Conservation (phyloP, 345 rosid species). For the Microcos paniculata region DNA sequence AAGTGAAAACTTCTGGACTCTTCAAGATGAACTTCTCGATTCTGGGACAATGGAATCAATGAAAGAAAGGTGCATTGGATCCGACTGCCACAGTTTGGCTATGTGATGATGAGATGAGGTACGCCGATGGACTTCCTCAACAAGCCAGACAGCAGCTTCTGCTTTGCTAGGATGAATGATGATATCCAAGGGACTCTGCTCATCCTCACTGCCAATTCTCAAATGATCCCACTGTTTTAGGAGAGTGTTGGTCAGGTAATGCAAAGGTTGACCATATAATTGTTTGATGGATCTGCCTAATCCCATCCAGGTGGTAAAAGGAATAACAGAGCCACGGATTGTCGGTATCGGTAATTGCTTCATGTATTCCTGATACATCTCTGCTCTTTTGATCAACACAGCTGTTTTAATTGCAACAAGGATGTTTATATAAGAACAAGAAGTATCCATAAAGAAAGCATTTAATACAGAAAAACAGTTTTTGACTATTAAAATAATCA, state of each 20-base stretch:
- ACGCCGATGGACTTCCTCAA: constrained; percentile 72
- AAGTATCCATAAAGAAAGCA: not conserved
- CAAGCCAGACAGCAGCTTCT: constrained; percentile 82
- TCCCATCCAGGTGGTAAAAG: constrained; percentile 74
- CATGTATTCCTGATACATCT: constrained; percentile 88
- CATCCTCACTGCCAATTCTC: constrained; percentile 53
- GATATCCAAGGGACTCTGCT: constrained; percentile 50
- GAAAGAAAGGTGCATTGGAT: constrained; percentile 54
- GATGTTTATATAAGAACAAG: not conserved
- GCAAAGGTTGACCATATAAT: constrained; percentile 80
- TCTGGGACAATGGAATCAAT: constrained; percentile 61
- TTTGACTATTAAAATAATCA: not conserved
- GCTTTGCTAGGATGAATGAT: constrained; percentile 81
- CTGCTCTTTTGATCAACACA: constrained; percentile 48
- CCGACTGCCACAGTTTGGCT: constrained; percentile 63
- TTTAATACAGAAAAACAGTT: not conserved
- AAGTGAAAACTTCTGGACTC: not conserved
- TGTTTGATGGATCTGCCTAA: constrained; percentile 70
- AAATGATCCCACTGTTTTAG: constrained; percentile 72
- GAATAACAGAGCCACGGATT: constrained; percentile 69
- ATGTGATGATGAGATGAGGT: constrained; percentile 62
- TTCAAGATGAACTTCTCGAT: constrained; percentile 12
- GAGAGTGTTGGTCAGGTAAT: constrained; percentile 72
- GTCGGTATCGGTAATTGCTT: constrained; percentile 58
- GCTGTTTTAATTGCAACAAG: constrained; percentile 27